Conservation (phyloP, 2,329 filamentous ascomycete genomes). For the Penicillium sp. region DNA sequence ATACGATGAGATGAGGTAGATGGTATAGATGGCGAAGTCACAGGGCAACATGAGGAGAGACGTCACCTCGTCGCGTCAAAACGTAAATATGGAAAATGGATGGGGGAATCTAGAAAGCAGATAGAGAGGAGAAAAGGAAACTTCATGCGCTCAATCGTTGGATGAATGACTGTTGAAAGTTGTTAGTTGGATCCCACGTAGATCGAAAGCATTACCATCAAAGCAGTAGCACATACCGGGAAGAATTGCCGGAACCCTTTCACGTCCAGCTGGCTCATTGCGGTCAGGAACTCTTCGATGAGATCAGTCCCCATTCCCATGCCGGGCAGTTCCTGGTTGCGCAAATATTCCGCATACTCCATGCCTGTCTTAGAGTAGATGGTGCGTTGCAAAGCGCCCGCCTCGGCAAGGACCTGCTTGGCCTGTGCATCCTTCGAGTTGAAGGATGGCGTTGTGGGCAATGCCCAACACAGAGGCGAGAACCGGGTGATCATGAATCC, state of each 20-base stretch:
- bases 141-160: constrained; percentile 46
- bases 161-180: constrained; percentile 39
- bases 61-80: constrained; percentile 24
- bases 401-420: constrained; percentile 82
- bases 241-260: constrained; percentile 51
- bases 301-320: constrained; percentile 49
- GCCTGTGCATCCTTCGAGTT: constrained; percentile 84
- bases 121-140: constrained; percentile 16
- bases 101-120: constrained; percentile 29
- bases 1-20: constrained; percentile 10
- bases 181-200: constrained; percentile 7
- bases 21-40: constrained; percentile 17
- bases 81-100: constrained; percentile 21
- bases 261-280: constrained; percentile 44
- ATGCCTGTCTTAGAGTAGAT: constrained; percentile 89
- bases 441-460: constrained; percentile 76
- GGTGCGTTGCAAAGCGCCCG: constrained; percentile 79
- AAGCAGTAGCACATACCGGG: constrained; percentile 33
- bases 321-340: constrained; percentile 44
- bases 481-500: constrained; percentile 86
- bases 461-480: constrained; percentile 84
- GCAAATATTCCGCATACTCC: constrained; percentile 62
- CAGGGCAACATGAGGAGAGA: constrained; percentile 13
- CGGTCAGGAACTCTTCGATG: constrained; percentile 48
- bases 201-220: not conserved